Evolutionary conservation across 2,329 filamentous ascomycete genomes (phyloP).

Genomic region (Sporothrix mexicana): DNA sequence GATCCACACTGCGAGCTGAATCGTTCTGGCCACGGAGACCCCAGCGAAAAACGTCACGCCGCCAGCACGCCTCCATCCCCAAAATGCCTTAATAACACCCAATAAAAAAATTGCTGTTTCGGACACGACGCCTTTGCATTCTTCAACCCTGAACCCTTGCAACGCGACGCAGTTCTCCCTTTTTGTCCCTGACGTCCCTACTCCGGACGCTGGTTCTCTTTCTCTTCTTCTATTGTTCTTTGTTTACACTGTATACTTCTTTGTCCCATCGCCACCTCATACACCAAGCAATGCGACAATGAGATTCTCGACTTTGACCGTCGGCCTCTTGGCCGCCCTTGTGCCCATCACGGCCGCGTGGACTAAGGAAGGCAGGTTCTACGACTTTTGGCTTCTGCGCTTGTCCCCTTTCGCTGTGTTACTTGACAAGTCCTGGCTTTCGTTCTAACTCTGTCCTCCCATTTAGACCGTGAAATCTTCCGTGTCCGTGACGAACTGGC

Average conservation of each 20-base stretch:
- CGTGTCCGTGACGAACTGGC: slow-evolving; percentile 87
- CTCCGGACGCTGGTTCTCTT: background rate
- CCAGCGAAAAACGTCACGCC: background rate
- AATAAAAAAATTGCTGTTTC: slow-evolving; percentile 27
- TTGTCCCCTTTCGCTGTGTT: slow-evolving; percentile 16
- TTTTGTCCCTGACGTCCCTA: background rate
- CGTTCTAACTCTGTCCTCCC: slow-evolving; percentile 19
- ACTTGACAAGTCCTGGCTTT: too few relatives aligned
- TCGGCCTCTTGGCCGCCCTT: slow-evolving; percentile 72
- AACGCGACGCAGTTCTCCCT: background rate
- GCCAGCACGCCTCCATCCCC: background rate
- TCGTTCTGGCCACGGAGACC: slow-evolving; percentile 20
- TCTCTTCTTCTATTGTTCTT: background rate
- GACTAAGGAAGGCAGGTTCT: slow-evolving; percentile 77
- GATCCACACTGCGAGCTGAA: slow-evolving; percentile 20
- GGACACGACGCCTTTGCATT: slow-evolving; percentile 31
- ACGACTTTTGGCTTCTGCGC: background rate
- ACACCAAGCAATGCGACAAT: slow-evolving; percentile 63
- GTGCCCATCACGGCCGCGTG: slow-evolving; percentile 74
- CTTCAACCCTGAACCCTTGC: slow-evolving; percentile 3
- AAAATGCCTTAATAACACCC: background rate
- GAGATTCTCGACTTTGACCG: slow-evolving; percentile 70
- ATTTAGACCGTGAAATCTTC: slow-evolving; percentile 94
- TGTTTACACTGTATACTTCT: background rate
- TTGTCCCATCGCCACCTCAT: slow-evolving; percentile 32